Evolutionary conservation across 495 filamentous ascomycete species (phyloP).

Genomic region (Penicillium tannophilum): DNA sequence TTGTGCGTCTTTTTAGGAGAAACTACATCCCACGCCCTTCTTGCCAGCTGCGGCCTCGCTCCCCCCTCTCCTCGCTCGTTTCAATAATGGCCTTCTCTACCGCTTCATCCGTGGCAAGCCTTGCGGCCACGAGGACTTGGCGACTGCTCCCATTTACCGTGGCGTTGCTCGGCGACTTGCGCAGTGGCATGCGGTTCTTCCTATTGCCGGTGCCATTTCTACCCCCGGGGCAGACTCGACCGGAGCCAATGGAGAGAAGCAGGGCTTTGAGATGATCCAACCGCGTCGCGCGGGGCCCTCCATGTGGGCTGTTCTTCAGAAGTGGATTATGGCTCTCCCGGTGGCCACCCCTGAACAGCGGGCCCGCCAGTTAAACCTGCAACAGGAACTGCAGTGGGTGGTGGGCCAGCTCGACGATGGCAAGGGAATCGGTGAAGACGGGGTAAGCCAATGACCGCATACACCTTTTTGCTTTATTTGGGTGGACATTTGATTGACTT

Average conservation of each 20-base stretch:
- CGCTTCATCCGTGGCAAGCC: constrained; percentile 80
- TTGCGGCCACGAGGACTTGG: constrained; percentile 77
- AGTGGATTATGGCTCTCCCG: constrained; percentile 90
- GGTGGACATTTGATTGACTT: constrained; percentile 18
- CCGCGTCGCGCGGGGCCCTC: constrained; percentile 71
- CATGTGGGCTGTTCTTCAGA: constrained; percentile 91
- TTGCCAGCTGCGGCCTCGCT: constrained; percentile 78
- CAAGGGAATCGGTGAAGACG: constrained; percentile 69
- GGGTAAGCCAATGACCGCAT: constrained; percentile 54
- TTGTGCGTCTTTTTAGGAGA: constrained; percentile 55
- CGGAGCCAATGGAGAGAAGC: constrained; percentile 22
- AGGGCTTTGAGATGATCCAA: constrained; percentile 54
- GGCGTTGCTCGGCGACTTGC: constrained; percentile 81
- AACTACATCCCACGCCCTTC: constrained; percentile 67
- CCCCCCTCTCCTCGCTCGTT: constrained; percentile 88
- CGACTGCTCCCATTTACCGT: constrained; percentile 69
- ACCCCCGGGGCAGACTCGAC: constrained; percentile 15
- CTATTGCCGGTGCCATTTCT: constrained; percentile 23
- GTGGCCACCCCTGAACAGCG: constrained; percentile 66
- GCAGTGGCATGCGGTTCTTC: constrained; percentile 88
- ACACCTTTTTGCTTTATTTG: constrained; percentile 2
- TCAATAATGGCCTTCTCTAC: constrained; percentile 96
- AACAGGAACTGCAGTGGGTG: constrained; percentile 71
- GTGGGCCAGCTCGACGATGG: constrained; percentile 71
- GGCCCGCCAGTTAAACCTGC: constrained; percentile 64